Evolutionary conservation across 371 early-diverging fungal species (phyloP), one percentile per base, ranked within the genome.

Genomic region (Lichtheimia ramosa): DNA sequence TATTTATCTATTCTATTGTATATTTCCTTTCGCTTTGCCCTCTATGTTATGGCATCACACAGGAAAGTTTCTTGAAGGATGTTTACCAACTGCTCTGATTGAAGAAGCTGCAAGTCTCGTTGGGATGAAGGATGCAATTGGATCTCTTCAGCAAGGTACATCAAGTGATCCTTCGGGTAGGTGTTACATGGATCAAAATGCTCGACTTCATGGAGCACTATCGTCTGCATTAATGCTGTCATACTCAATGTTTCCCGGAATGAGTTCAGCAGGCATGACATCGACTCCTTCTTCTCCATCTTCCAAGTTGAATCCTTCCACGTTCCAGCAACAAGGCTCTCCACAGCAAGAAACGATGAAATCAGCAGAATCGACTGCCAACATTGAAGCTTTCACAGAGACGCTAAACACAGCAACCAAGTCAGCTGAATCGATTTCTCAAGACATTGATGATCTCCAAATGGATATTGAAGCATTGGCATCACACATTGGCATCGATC

Each of bases 361-460:
- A 8, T 2, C 49, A 49, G 15, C 49, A 5, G 41, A 41, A 24
- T 21, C 54, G 13, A 25, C 25, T 24, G 49, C 43, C 20, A 51
- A 65, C 20, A 51, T 65, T 13, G 52, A 60, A 5, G 61, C 61
- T 13, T 74, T 70, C 21, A 64, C 68, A 7, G 54, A 65, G 16
- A 69, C 73, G 7, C 23, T 70, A 7, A 61, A 68, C 51, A 54
- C 64, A 1, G 68, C 74, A 5, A 59, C 70, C 3, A 53, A 60
- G 14, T 72, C 73, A 15, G 75, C 75, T 10, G 65, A 72, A 49
- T 56, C 68, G 1, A 75, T 75, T 21, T 54, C 68, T 5, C 60
- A 70, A 16, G 75, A 72, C 34, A 75, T 75, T 61, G 70, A 75
- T 51, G 48, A 61, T 25, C 49, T 75, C 1, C 68, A 75, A 58